phyloP scores from a whole-genome alignment of 345 rosid species.

The Heritiera fomes region DNA sequence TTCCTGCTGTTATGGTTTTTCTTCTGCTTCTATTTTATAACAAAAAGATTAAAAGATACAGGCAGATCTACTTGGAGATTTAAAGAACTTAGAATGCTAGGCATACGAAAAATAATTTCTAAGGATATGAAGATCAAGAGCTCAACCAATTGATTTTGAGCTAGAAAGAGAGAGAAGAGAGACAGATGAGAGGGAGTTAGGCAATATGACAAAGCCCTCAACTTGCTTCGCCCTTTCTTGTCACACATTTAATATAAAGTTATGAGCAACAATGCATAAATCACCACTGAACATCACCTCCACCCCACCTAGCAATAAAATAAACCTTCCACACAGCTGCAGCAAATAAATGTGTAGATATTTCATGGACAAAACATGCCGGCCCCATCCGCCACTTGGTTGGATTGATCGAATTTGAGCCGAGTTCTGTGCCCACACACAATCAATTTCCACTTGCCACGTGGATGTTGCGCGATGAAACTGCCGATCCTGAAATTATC shows the following conservation, averaged over 20 bases:
- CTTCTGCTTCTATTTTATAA: neutral
- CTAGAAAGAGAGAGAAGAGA: constrained; percentile 3
- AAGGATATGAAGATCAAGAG: constrained; percentile 22
- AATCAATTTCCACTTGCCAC: constrained; percentile 23
- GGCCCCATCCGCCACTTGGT: constrained; percentile 20
- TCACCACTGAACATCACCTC: constrained; percentile 29
- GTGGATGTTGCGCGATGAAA: constrained; percentile 11
- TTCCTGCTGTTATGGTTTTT: neutral
- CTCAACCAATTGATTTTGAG: constrained; percentile 23
- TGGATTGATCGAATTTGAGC: constrained; percentile 12
- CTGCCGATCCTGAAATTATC: constrained; percentile 13
- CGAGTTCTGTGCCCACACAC: constrained; percentile 15
- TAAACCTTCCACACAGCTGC: constrained; percentile 32
- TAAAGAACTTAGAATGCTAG: constrained; percentile 8
- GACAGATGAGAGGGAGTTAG: constrained; percentile 2
- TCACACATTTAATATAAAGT: constrained; percentile 44
- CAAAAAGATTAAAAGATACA: constrained; percentile 16
- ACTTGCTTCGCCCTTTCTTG: constrained; percentile 44
- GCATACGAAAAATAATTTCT: neutral
- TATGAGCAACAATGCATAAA: constrained; percentile 24
- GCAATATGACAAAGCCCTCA: constrained; percentile 39
- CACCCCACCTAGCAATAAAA: constrained; percentile 38
- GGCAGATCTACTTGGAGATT: neutral
- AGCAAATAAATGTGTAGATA: constrained; percentile 32
- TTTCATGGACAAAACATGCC: constrained; percentile 13